These are phyloP conservation scores for Dryas drummondii DNA, from an alignment of 306 rosid genomes.

Conservation along the genomic window DNA sequence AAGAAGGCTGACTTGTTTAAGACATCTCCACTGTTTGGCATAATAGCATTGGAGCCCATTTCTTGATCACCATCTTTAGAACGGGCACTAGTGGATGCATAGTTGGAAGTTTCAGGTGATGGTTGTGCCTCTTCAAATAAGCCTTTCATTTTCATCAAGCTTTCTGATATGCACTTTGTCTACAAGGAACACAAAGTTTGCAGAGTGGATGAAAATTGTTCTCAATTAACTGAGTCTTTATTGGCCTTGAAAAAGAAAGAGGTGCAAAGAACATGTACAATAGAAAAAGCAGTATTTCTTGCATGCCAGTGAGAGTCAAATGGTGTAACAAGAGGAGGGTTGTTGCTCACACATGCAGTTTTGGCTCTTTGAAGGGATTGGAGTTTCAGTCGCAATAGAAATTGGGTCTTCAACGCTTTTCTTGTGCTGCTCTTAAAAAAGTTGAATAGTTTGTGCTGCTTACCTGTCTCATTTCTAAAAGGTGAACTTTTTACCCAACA, in stretches of 20 bases:
- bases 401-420: conserved; percentile 39
- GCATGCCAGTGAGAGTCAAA: conserved; percentile 27
- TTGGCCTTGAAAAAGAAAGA: conserved; percentile 17
- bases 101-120: conserved; percentile 37
- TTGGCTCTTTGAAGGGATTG: conserved; percentile 18
- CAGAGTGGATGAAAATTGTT: conserved; percentile 12
- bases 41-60: conserved; percentile 30
- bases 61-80: conserved; percentile 58
- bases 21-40: conserved; percentile 29
- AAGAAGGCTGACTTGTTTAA: conserved; percentile 23
- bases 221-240: conserved; percentile 17
- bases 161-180: not conserved
- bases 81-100: conserved; percentile 41
- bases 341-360: conserved; percentile 36
- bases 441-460: conserved; percentile 38
- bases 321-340: conserved; percentile 30
- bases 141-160: conserved; percentile 40
- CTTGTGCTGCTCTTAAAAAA: conserved; percentile 42
- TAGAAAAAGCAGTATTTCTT: conserved; percentile 24
- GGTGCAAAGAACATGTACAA: conserved; percentile 37
- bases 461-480: conserved; percentile 38
- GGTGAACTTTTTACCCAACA: conserved; percentile 33
- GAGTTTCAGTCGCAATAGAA: conserved; percentile 3
- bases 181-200: conserved; percentile 18
- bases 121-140: conserved; percentile 40